Percentiles rank a stretch among this genome's conserved stretches.
phyloP scores from a whole-genome alignment of 192 early-diverging fungal species.

The Chytriomyces confervae region DNA sequence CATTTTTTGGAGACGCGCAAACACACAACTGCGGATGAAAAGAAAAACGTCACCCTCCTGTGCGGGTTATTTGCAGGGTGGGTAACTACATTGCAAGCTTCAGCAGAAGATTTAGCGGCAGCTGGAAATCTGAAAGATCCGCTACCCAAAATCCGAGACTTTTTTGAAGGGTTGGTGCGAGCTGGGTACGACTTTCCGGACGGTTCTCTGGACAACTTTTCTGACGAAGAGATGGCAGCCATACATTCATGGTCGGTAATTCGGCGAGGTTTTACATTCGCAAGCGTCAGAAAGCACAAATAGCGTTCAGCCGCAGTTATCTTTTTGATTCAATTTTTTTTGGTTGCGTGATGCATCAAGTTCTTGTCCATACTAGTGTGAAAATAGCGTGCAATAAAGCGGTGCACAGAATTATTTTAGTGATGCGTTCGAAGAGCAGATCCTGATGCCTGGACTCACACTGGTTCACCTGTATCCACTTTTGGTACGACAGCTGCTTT shows the following conservation, averaged over 20 bases:
- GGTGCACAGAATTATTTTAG: too few species aligned
- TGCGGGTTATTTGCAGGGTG: constrained; percentile 26
- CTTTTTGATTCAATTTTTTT: too few species aligned
- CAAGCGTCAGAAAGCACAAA: not conserved
- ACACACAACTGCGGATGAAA: constrained; percentile 5
- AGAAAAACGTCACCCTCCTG: constrained; percentile 17
- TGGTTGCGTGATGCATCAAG: too few species aligned
- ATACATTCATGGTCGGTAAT: not conserved
- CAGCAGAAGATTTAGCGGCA: not conserved
- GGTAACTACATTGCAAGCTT: not conserved
- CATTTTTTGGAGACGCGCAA: constrained; percentile 22
- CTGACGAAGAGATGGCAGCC: not conserved
- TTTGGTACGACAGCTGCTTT: too few species aligned
- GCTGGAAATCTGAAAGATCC: not conserved
- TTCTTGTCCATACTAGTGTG: too few species aligned
- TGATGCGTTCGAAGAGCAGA: too few species aligned
- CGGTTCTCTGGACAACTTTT: not conserved
- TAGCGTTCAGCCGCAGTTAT: too few species aligned
- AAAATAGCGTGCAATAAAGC: too few species aligned
- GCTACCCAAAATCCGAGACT: not conserved
- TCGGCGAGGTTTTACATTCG: not conserved
- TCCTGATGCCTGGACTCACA: too few species aligned
- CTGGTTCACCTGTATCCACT: too few species aligned
- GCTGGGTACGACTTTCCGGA: constrained; percentile 24
- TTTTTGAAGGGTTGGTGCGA: constrained; percentile 27